phyloP scores from a whole-genome alignment of 805 yeast genomes.

The Starmera pachycereana region DNA sequence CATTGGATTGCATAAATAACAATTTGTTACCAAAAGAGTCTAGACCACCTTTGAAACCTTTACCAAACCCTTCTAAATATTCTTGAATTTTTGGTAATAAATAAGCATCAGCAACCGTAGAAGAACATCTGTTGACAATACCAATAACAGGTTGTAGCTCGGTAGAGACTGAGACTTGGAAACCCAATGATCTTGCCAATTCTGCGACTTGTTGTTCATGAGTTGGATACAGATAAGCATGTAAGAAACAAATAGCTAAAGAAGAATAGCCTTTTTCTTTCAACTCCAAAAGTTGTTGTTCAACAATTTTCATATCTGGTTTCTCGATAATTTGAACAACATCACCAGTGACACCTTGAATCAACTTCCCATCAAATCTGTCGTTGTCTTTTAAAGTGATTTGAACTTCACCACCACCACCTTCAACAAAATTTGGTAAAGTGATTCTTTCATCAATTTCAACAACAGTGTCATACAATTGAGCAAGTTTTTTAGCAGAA shows the following conservation, averaged over 20 bases:
- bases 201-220: conserved; percentile 26
- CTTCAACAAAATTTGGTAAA: conserved; percentile 56
- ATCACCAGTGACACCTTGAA: conserved; percentile 50
- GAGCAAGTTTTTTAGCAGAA: conserved; percentile 31
- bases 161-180: conserved; percentile 23
- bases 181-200: conserved; percentile 25
- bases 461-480: conserved; percentile 28
- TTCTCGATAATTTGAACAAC: conserved; percentile 42
- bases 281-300: conserved; percentile 30
- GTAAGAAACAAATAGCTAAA: conserved; percentile 57
- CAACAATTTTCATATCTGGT: conserved; percentile 38
- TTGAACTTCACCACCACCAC: conserved; percentile 34
- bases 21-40: conserved; percentile 28
- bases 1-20: conserved; percentile 50
- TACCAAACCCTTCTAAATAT: conserved; percentile 26
- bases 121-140: conserved; percentile 29
- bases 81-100: conserved; percentile 29
- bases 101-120: conserved; percentile 33
- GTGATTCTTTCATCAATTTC: conserved; percentile 47
- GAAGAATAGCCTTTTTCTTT: conserved; percentile 53
- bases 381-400: conserved; percentile 18
- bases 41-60: conserved; percentile 25
- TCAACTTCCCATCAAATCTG: conserved; percentile 29
- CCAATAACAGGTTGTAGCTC: conserved; percentile 28
- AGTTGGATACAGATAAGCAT: conserved; percentile 25